Evolutionary conservation across 108 stramenopile genomes (phyloP), one percentile per base, ranked within the genome.

Genomic region (Pseudonitzschia multiseries): DNA sequence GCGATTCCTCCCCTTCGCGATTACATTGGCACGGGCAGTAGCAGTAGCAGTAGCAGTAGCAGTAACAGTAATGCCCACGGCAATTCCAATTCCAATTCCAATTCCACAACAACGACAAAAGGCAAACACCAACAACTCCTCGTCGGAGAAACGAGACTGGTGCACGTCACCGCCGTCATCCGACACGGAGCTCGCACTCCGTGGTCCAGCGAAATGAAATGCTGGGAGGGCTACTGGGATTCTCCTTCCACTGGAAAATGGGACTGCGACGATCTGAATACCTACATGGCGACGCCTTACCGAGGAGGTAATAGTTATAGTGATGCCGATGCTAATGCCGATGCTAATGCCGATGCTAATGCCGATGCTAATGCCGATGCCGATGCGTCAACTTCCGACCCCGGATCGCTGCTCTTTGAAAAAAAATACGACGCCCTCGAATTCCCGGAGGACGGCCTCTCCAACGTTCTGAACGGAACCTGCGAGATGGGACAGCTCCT

Each of bases 401-500:
- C 46, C 36, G 76, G 57, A 43, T 74, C 77, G 32, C 80, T 90
- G 71, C 41, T 89, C 32, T 91, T 90, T 72, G 84, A 88, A 56
- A 93, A 93, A 60, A 44, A 75, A 8, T 93, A 91, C 63, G 88
- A 89, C 77, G 90, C 89, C 6, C 51, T 90, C n/a, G 41, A 57
- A 17, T 46, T 50, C 75, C 76, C 64, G 0, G 36, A 72, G 27
- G 65, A 71, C 24, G 63, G 63, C n/a, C 61, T 79, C 50, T 6
- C 54, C 57, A 84, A 84, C 63, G 77, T 62, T 46, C 70, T 91
- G 69, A 88, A 89, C 74, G 93, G 96, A 32, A 96, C 93, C 17
- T 96, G 96, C 79, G 89, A 92, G 80, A 42, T 81, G 71, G 96
- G 96, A 21, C 96, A 96, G 73, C 71, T 96, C 33, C 52, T 96